A percentile compares a stretch with the other conserved stretches of the same genome.
Conservation (phyloP, 305 asterid genomes). For the Fraxinus angustifolia region DNA sequence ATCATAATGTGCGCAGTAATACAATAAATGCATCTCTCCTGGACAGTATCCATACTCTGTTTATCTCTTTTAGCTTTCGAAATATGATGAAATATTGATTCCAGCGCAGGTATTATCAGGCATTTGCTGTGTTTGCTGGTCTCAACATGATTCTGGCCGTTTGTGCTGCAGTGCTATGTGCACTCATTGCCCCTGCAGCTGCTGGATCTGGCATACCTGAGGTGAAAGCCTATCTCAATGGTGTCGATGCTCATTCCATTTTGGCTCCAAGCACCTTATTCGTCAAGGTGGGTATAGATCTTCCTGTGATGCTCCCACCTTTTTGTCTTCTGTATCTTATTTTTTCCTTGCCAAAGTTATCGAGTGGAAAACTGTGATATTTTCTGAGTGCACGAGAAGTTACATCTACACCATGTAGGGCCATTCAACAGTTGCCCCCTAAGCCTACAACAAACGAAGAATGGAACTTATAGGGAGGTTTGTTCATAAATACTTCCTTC, state of each 20-base stretch:
- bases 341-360: neutral
- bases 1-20: neutral
- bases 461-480: neutral
- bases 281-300: slow-evolving; percentile 61
- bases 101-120: slow-evolving; percentile 58
- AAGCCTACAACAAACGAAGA: neutral
- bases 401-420: neutral
- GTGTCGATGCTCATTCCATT: slow-evolving; percentile 90
- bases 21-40: neutral
- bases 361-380: neutral
- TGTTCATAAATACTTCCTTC: neutral
- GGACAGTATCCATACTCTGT: neutral
- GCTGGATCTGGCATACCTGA: slow-evolving; percentile 99
- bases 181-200: slow-evolving; percentile 89
- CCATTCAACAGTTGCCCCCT: neutral
- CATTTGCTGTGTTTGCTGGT: slow-evolving; percentile 71
- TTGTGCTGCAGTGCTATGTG: slow-evolving; percentile 76
- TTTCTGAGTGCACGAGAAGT: neutral
- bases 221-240: slow-evolving; percentile 95
- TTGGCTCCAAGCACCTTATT: slow-evolving; percentile 91
- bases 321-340: neutral
- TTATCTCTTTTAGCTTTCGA: slow-evolving; percentile 15
- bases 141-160: slow-evolving; percentile 52
- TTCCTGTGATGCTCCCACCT: neutral
- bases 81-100: slow-evolving; percentile 27